Evolutionary conservation across 768 basidiomycete genomes (phyloP).

Genomic region (Wakefieldia striispora): DNA sequence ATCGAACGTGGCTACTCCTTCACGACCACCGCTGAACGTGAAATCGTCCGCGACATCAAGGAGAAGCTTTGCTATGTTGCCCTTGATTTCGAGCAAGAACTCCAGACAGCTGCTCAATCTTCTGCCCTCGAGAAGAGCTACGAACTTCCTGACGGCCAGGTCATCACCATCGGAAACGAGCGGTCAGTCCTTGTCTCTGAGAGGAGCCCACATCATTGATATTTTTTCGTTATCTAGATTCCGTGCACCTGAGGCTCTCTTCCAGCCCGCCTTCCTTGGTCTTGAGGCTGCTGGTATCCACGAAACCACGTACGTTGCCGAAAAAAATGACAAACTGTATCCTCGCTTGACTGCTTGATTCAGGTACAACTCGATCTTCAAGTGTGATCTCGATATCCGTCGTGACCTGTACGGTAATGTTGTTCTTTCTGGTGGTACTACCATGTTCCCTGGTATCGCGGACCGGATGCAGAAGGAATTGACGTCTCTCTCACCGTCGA

Average conservation of each 20-base stretch:
- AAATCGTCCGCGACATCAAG: slow-evolving; percentile 97
- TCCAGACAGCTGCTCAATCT: slow-evolving; percentile 86
- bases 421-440: slow-evolving; percentile 76
- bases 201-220: neutral
- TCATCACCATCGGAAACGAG: slow-evolving; percentile 82
- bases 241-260: slow-evolving; percentile 55
- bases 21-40: slow-evolving; percentile 90
- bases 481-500: slow-evolving; percentile 71
- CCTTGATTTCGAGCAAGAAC: slow-evolving; percentile 90
- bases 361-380: slow-evolving; percentile 58
- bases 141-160: slow-evolving; percentile 90
- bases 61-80: slow-evolving; percentile 92
- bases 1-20: slow-evolving; percentile 92
- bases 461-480: slow-evolving; percentile 97
- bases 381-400: slow-evolving; percentile 69
- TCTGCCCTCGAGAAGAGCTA: slow-evolving; percentile 92
- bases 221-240: slow-evolving; percentile 36
- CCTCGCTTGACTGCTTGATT: neutral
- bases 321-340: neutral
- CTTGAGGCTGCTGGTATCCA: slow-evolving; percentile 86
- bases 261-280: slow-evolving; percentile 58
- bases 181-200: slow-evolving; percentile 33
- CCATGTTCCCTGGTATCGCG: slow-evolving; percentile 95
- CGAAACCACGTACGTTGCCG: slow-evolving; percentile 51
- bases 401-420: slow-evolving; percentile 36